A percentile compares a stretch with the other conserved stretches of the same genome.
Conservation (phyloP, 169 alveolate genomes). For the Theileria orientalis region DNA sequence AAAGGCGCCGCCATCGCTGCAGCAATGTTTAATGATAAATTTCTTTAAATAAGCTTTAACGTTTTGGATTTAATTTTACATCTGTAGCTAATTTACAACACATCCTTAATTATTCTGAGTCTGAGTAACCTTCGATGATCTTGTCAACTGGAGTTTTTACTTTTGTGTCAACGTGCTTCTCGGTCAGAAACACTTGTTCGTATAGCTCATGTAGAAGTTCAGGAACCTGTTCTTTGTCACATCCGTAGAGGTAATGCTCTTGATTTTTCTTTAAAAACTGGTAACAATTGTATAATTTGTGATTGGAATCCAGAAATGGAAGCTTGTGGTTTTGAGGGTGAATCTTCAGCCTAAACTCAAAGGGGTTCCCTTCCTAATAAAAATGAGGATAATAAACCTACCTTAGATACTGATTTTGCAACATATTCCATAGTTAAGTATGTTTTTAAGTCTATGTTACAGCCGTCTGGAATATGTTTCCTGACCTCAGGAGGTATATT, state of each 20-base stretch:
- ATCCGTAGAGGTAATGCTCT: neutral
- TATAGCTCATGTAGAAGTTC: conserved; percentile 1
- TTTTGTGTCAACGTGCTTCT: neutral
- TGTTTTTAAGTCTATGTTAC: conserved; percentile 15
- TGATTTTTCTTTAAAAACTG: conserved; percentile 8
- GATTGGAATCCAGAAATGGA: conserved; percentile 47
- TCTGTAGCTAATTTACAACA: neutral
- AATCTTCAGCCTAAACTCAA: conserved; percentile 53
- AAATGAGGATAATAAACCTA: neutral
- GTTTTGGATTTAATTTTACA: neutral
- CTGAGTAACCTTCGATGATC: conserved; percentile 46
- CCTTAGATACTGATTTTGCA: conserved; percentile 36
- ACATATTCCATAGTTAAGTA: conserved; percentile 45
- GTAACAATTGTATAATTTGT: conserved; percentile 34
- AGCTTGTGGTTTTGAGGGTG: conserved; percentile 21
- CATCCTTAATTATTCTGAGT: conserved; percentile 24
- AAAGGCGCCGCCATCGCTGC: conserved; percentile 89
- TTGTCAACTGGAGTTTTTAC: neutral
- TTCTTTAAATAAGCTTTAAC: neutral
- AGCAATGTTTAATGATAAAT: conserved; percentile 63
- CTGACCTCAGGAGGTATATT: conserved; percentile 18
- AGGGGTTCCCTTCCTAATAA: conserved; percentile 37
- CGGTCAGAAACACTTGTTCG: neutral
- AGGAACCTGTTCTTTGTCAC: neutral
- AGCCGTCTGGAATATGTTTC: conserved; percentile 20